Evolutionary conservation across 176 grass and related monocot species (phyloP).

Genomic region (Carex pumila): DNA sequence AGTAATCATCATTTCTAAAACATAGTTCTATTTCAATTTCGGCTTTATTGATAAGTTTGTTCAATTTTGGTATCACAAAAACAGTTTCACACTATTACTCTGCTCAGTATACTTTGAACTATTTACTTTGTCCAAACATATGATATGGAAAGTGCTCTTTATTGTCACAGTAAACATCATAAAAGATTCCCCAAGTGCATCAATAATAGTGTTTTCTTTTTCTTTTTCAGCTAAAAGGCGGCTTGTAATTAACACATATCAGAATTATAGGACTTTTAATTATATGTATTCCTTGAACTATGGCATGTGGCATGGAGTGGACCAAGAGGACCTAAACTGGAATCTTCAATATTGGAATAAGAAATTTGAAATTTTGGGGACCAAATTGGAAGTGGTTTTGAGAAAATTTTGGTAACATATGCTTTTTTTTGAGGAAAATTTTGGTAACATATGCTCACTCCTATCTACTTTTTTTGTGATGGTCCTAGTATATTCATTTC

Average conservation of each 20-base stretch:
- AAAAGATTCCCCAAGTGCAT: neutral
- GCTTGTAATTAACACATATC: too few relatives aligned
- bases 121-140: neutral
- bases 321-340: neutral
- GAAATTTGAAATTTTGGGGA: neutral
- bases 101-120: neutral
- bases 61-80: neutral
- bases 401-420: neutral
- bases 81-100: neutral
- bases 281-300: neutral
- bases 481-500: neutral
- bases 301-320: neutral
- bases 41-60: neutral
- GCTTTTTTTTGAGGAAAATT: neutral
- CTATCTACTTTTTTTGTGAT: neutral
- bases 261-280: neutral
- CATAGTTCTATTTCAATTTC: neutral
- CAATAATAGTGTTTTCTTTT: neutral
- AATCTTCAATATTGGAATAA: neutral
- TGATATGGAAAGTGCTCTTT: neutral
- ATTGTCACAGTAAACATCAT: neutral
- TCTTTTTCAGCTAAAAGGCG: too few relatives aligned
- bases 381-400: neutral
- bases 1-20: neutral
- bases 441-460: slow-evolving; percentile 4